Conservation (phyloP, 176 grass and related monocot genomes). For the maize (Zea mays) region Zm-B73-REFERENCE-NAM-5.0 NC_050104.1:99584501-99585000, state of each 20-base stretch:
- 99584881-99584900: background rate
- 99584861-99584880: no score
- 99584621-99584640: background rate
- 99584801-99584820: no score
- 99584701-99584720: background rate
- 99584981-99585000: background rate
- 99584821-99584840: no score
- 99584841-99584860: no score
- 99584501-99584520: background rate
- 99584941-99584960: background rate
- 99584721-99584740: background rate
- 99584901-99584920: background rate
- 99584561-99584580: slow-evolving; percentile 6
- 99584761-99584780: background rate
- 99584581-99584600: background rate
- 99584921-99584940: background rate
- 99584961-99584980: background rate
- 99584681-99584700: background rate
- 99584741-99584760: background rate
- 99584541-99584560: background rate
- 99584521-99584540: background rate
- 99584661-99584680: background rate
- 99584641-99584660: background rate
- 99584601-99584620: background rate
- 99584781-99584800: no score